Conservation (phyloP, 1,139 yeast species). For the Geotrichum citri-aurantii region DNA sequence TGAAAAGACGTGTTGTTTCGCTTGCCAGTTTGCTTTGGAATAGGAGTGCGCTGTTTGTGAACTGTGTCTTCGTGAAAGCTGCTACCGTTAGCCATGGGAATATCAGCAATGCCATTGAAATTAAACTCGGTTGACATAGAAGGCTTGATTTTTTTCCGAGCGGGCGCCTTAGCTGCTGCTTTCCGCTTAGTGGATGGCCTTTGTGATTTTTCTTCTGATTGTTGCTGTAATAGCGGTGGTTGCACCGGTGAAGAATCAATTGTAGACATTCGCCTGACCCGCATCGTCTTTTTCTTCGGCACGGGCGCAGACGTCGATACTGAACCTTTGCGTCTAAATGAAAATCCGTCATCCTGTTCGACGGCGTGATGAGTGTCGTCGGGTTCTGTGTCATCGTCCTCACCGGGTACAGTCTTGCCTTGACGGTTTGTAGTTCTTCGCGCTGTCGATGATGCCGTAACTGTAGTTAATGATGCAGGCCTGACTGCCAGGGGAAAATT, state of each 20-base stretch:
- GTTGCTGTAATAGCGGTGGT: not conserved
- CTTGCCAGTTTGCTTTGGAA: constrained; percentile 17
- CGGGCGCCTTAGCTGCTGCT: not conserved
- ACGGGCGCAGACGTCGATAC: not conserved
- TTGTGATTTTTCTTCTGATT: not conserved
- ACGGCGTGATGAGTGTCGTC: constrained; percentile 1
- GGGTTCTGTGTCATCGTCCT: constrained; percentile 3
- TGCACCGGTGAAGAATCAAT: not conserved
- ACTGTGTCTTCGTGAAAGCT: constrained; percentile 14
- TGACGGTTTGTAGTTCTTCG: constrained; percentile 1
- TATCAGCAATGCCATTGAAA: constrained; percentile 6
- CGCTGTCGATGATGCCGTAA: not conserved
- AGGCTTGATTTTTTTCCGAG: not conserved
- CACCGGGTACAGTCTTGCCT: not conserved
- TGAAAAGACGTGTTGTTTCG: constrained; percentile 4
- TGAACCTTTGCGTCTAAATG: constrained; percentile 16
- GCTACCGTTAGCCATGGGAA: constrained; percentile 5
- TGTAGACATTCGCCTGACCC: constrained; percentile 3
- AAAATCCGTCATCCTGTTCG: constrained; percentile 25
- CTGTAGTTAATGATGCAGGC: not conserved
- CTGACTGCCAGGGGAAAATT: not conserved
- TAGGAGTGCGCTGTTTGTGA: constrained; percentile 23
- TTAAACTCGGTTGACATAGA: not conserved
- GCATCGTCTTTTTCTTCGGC: not conserved
- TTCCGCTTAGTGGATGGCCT: not conserved